Conservation (phyloP, 2,329 filamentous ascomycete genomes). For the Pseudopyrenochaeta lycopersici region DNA sequence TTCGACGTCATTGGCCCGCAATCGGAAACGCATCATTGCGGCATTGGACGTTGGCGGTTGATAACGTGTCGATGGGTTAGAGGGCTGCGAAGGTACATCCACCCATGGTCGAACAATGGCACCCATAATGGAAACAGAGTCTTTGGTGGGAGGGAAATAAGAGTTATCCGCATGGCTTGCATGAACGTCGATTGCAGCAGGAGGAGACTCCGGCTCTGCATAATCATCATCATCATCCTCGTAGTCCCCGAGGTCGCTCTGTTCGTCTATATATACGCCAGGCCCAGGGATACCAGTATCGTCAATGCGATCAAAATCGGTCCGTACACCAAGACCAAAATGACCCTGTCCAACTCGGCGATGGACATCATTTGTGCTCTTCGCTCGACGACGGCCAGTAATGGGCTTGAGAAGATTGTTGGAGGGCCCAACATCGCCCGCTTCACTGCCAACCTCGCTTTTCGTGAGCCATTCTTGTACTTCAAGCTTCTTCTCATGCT, state of each 20-base stretch:
- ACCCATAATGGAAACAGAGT: slow-evolving; percentile 27
- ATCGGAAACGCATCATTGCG: slow-evolving; percentile 63
- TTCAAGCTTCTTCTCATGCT: slow-evolving; percentile 62
- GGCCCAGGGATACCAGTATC: slow-evolving; percentile 61
- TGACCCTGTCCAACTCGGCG: slow-evolving; percentile 27
- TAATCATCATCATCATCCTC: slow-evolving; percentile 47
- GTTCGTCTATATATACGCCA: slow-evolving; percentile 54
- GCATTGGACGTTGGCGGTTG: slow-evolving; percentile 64
- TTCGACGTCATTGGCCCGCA: slow-evolving; percentile 61
- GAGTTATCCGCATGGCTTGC: slow-evolving; percentile 37
- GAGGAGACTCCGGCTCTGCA: slow-evolving; percentile 44
- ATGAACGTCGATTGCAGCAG: slow-evolving; percentile 42
- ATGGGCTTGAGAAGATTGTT: slow-evolving; percentile 39
- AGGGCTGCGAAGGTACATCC: slow-evolving; percentile 52
- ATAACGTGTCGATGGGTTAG: slow-evolving; percentile 44
- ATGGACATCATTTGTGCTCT: slow-evolving; percentile 53
- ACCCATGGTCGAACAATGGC: slow-evolving; percentile 57
- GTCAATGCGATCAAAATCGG: slow-evolving; percentile 41
- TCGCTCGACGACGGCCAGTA: slow-evolving; percentile 56
- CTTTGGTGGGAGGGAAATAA: slow-evolving; percentile 40
- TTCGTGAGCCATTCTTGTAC: slow-evolving; percentile 63
- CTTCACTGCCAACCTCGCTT: slow-evolving; percentile 57
- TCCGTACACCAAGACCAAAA: slow-evolving; percentile 44
- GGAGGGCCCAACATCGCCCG: slow-evolving; percentile 49
- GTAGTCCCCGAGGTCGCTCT: slow-evolving; percentile 48